Evolutionary conservation across 176 grass and related monocot species (phyloP), one percentile per base, ranked within the genome.

Genomic region (Musa troglodytarum): DNA sequence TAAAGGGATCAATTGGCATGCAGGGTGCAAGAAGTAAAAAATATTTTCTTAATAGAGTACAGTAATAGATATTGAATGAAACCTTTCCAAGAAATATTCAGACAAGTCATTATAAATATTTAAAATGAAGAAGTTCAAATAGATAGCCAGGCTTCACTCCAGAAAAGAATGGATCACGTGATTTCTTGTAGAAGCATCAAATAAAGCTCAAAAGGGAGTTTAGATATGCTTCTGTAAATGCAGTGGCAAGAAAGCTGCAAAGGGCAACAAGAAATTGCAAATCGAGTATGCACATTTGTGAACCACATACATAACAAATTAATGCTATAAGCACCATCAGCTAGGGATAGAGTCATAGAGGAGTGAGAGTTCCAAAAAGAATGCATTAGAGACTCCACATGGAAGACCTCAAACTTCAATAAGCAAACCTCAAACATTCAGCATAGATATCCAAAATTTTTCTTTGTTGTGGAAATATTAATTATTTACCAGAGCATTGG

Each of bases 401-500:
- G 22, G 12, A 1, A 26, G 23, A 26, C 8, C n/a, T 65, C 10
- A 28, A 28, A 65, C 63, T 19, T 13, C 22, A 12, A 24, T 24
- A 24, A 24, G 5, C 10, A 21, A 23, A 64, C 20, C n/a, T 24
- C 21, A 17, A 16, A 57, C n/a, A n/a, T 26, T 62, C 58, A 24
- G n/a, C 9, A 11, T 26, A 65, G 23, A 65, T 28, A 65, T 65
- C 13, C 11, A 65, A 65, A 43, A 43, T 0, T 5, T 43, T 43
- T 43, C 4, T 43, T 43, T 43, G 34, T 0, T 43, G 34, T 43
- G 34, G 34, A 43, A 43, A 43, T 26, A 62, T n/a, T 34, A 70
- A 24, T 25, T 82, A 74, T 81, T 84, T 88, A 99, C 95, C 61
- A 99, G 81, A 81, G 95, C 95, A 86, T 99, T 99, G 22, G 95